Base-by-base conservation (phyloP, 1,139 yeast species). In the Suhomyces wounanorum region DNA sequence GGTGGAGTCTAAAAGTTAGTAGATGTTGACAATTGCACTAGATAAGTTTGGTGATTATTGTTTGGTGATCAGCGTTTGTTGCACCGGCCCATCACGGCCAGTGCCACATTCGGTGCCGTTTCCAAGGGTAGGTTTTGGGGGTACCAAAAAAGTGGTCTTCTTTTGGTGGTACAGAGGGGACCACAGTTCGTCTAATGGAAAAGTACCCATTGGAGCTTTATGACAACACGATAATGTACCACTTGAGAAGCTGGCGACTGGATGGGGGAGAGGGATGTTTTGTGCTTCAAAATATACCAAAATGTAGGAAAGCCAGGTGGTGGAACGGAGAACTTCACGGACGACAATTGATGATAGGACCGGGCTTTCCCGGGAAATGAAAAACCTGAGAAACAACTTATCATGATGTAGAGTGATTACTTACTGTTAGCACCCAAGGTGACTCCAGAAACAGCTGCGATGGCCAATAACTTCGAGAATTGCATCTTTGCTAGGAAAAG, bases 381-480 rank as follows among this genome's bases (percentile, higher is more conserved):
- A 30, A 5, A 30, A 30, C 33, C 13, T 30, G 11, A 7, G 33
- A 11, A 30, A 30, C 14, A 30, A 30, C 33, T n/a, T 30, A 30
- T 30, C 33, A 30, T 2, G 33, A 13, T 30, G n/a, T 11, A 30
- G 33, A 33, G n/a, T 8, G 9, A n/a, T 14, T 63, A 69, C 75
- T 71, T 81, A 73, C 83, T 73, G 45, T 40, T 48, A 52, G 78
- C 78, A 63, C 75, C 80, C 53, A 74, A 66, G 54, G 79, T 80
- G 55, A 75, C 58, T 55, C 79, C 78, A 54, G 79, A 69, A 50
- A 78, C 64, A 60, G 81, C 78, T 56, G 82, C 70, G 53, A 73
- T 66, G 58, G 77, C 75, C 53, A 77, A 59, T 58, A 78, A 58
- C 58, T 78, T 69, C 68, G 72, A 79, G 69, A 79, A 72, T 73